Evolutionary conservation across 495 filamentous ascomycete genomes (phyloP).

Genomic region (Talaromyces borbonicus): DNA sequence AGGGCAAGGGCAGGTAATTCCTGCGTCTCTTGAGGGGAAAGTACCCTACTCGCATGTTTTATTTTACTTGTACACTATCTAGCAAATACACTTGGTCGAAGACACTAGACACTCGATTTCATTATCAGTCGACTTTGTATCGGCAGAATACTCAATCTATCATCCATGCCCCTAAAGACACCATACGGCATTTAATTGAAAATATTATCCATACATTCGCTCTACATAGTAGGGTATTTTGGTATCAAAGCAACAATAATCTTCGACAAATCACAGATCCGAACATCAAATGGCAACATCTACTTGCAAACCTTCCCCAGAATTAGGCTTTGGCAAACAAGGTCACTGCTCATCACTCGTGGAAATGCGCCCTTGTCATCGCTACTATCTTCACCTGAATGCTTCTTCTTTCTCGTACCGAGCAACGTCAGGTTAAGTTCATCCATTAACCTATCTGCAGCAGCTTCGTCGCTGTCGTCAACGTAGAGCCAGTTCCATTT

Average conservation of each 20-base stretch:
- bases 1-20: conserved; percentile 25
- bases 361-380: conserved; percentile 25
- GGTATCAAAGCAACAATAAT: not conserved
- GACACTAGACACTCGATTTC: no score
- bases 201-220: no score
- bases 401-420: conserved; percentile 40
- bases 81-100: no score
- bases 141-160: no score
- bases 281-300: conserved; percentile 15
- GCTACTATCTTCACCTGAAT: conserved; percentile 11
- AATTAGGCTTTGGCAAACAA: conserved; percentile 89
- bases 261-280: not conserved
- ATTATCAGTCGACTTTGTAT: no score
- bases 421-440: conserved; percentile 8
- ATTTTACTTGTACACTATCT: no score
- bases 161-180: no score
- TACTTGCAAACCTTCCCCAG: conserved; percentile 67
- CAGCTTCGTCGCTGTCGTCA: conserved; percentile 47
- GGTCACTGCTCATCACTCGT: conserved; percentile 69
- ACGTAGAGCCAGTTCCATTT: conserved; percentile 76
- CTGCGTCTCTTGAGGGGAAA: no score
- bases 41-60: no score
- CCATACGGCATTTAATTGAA: no score
- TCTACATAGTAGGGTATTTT: not conserved
- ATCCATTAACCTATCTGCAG: conserved; percentile 29